phyloP scores from a whole-genome alignment of 2,329 filamentous ascomycete species.

The Plenodomus biglobosus region DNA sequence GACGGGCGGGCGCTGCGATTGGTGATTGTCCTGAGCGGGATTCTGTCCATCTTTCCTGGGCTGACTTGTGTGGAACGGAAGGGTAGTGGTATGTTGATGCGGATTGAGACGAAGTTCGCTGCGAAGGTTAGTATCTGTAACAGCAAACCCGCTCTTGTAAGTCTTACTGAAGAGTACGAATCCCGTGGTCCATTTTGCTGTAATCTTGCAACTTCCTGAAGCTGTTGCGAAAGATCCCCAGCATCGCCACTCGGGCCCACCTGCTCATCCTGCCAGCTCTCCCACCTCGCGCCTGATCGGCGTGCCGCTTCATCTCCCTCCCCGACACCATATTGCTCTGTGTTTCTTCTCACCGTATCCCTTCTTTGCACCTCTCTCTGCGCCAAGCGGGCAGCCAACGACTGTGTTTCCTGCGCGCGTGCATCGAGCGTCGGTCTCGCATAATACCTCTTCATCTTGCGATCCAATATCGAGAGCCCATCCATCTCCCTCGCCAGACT shows the following conservation, averaged over 20 bases:
- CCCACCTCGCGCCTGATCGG: conserved; percentile 57
- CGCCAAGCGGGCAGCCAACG: conserved; percentile 38
- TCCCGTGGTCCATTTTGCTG: conserved; percentile 29
- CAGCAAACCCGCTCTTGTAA: background rate
- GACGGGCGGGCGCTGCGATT: conserved; percentile 43
- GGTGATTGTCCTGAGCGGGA: conserved; percentile 10
- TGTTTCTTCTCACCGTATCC: conserved; percentile 49
- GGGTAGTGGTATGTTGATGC: conserved; percentile 49
- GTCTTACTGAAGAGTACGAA: conserved; percentile 29
- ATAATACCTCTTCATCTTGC: conserved; percentile 27
- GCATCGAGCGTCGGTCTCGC: conserved; percentile 37
- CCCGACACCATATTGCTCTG: conserved; percentile 59
- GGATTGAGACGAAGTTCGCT: conserved; percentile 32
- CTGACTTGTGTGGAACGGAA: conserved; percentile 46
- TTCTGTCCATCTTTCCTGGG: conserved; percentile 38
- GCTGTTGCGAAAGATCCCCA: conserved; percentile 56
- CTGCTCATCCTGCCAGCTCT: conserved; percentile 53
- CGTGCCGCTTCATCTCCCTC: conserved; percentile 61
- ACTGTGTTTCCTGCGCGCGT: conserved; percentile 28
- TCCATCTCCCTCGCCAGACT: conserved; percentile 28
- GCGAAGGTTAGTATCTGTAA: conserved; percentile 12
- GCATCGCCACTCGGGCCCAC: conserved; percentile 32
- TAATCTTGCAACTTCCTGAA: conserved; percentile 53
- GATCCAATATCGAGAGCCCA: conserved; percentile 19
- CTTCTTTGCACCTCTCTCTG: conserved; percentile 41